phyloP scores from a whole-genome alignment of 139 green algal genomes.

The Dunaliella primolecta region DNA sequence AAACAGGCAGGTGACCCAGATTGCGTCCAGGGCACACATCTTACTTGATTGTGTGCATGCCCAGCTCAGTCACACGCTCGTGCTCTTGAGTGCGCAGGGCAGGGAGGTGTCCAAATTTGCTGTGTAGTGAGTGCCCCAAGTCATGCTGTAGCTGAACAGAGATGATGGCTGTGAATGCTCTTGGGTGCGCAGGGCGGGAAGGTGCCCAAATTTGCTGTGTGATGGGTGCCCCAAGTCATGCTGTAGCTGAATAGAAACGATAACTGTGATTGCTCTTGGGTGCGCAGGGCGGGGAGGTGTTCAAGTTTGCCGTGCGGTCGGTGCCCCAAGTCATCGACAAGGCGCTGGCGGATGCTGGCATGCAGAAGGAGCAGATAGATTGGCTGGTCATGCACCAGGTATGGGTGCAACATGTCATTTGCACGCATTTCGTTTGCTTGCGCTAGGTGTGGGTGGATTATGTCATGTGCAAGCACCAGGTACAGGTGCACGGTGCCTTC shows the following conservation, averaged over 20 bases:
- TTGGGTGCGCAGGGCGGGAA: slow-evolving; percentile 72
- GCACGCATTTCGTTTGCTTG: neutral
- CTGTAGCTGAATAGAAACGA: no score
- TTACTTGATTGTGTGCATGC: no score
- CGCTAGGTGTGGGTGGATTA: neutral
- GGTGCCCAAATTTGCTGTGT: slow-evolving; percentile 98
- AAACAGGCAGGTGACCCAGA: no score
- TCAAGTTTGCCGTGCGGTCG: slow-evolving; percentile 94
- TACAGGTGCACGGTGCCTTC: no score
- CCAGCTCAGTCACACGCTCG: no score
- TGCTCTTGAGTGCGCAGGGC: no score
- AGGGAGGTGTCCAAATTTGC: slow-evolving; percentile 99
- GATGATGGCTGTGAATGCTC: no score
- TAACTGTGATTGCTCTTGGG: neutral
- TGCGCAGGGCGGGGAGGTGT: slow-evolving; percentile 82
- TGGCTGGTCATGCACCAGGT: slow-evolving; percentile 89
- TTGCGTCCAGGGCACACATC: no score
- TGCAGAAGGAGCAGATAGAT: slow-evolving; percentile 75
- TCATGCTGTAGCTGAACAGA: no score
- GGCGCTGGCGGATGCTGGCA: slow-evolving; percentile 66
- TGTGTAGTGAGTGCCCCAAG: slow-evolving; percentile 85
- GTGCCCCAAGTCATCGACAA: slow-evolving; percentile 85
- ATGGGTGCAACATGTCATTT: neutral
- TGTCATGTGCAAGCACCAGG: neutral
- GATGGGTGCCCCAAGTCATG: slow-evolving; percentile 86